Evolutionary conservation across 306 rosid species (phyloP).

Genomic region (Neltuma alba): DNA sequence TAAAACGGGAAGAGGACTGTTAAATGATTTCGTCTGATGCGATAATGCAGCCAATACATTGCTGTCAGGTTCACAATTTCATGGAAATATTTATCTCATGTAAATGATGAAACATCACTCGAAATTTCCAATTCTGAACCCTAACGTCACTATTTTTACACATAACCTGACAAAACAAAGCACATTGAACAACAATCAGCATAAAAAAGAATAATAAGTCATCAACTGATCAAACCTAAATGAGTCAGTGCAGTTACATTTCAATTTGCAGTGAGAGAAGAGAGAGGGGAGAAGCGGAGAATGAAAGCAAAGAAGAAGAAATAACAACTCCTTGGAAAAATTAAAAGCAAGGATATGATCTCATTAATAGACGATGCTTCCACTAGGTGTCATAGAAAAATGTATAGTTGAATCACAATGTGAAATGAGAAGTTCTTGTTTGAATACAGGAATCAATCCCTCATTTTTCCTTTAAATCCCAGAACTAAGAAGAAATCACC

Average conservation of each 20-base stretch:
- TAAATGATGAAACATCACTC: neutral
- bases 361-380: neutral
- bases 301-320: neutral
- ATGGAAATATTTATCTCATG: conserved; percentile 2
- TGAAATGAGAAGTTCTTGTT: neutral
- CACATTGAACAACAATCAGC: neutral
- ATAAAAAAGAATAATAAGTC: neutral
- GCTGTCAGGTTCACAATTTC: conserved; percentile 14
- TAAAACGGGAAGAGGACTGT: neutral
- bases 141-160: conserved; percentile 6
- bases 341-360: neutral
- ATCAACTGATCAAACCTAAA: conserved; percentile 10
- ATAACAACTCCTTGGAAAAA: neutral
- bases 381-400: neutral
- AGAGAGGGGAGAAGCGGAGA: neutral
- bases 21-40: conserved; percentile 4
- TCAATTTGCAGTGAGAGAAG: neutral
- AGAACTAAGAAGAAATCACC: neutral
- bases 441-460: neutral
- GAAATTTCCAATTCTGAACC: conserved; percentile 5
- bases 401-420: neutral
- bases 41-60: conserved; percentile 9
- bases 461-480: neutral
- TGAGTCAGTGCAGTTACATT: neutral
- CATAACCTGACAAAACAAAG: neutral